Base-by-base conservation (phyloP, 306 rosid species). In the Malus sylvestris region DNA sequence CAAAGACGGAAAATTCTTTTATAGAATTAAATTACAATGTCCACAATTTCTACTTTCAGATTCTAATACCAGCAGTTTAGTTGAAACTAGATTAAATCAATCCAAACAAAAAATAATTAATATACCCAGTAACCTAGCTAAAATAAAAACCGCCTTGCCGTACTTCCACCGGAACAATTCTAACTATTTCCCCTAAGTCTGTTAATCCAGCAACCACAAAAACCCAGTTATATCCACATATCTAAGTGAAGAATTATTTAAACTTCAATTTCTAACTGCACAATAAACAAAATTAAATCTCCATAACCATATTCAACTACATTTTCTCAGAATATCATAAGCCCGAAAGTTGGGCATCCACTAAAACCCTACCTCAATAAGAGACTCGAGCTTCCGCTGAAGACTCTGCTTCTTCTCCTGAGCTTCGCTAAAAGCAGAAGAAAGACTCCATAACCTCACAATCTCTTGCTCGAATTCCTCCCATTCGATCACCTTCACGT, bases 381-480 rank as follows among this genome's bases (percentile, higher is more conserved):
- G 88, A 2, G 79, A 42, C 20, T 87, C 79, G 63, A 96, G 98
- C 79, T 87, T 88, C 44, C 65, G 77, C n/a, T 86, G 84, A 61
- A 92, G 93, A 70, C 19, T 75, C n/a, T 70, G 84, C 51, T 89
- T 92, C 78, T 88, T 93, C 61, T 88, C 83, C 44, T 82, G 87
- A 59, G 96, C 87, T 76, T 88, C 84, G 25, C 70, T 51, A 68
- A 95, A 85, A 3, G 97, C 98, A 62, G 90, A 83, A 74, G 99
- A 92, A 25, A 96, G 93, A 82, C 99, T 96, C 77, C 91, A 78
- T 15, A 92, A 67, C 85, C 90, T 81, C 2, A 93, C 98, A 58
- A 92, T 91, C 76, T 92, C 97, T 38, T 89, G 93, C 78, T 95
- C 90, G 78, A 87, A 90, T 55, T 90, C 97, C 80, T 92, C 97